Evolutionary conservation across 306 rosid genomes (phyloP).

Genomic region (Mimosa bimucronata): DNA sequence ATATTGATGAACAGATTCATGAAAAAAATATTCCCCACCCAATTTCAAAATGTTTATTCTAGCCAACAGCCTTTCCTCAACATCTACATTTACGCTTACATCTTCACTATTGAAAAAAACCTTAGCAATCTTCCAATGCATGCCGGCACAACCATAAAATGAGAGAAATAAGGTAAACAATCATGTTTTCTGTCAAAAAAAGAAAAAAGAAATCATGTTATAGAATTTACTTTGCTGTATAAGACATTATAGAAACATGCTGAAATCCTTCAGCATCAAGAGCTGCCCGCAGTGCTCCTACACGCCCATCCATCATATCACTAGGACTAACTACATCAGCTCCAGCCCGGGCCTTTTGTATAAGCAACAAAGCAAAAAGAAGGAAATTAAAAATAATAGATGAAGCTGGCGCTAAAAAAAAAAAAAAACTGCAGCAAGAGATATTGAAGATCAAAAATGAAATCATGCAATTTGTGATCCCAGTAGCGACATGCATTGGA

Average conservation of each 20-base stretch:
- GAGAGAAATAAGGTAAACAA: conserved; percentile 18
- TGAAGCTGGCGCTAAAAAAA: not conserved
- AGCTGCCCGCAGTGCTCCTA: conserved; percentile 88
- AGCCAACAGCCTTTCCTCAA: conserved; percentile 9
- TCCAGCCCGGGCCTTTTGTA: conserved; percentile 86
- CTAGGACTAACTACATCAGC: conserved; percentile 98
- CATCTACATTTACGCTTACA: conserved; percentile 20
- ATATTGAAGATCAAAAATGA: conserved; percentile 27
- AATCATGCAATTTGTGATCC: conserved; percentile 20
- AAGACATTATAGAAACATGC: conserved; percentile 93
- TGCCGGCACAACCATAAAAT: conserved; percentile 25
- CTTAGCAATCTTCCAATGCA: conserved; percentile 28
- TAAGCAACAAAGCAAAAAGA: conserved; percentile 18
- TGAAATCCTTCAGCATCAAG: conserved; percentile 97
- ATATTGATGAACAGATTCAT: conserved; percentile 6
- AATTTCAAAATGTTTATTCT: not conserved
- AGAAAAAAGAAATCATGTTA: conserved; percentile 7
- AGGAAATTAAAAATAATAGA: not conserved
- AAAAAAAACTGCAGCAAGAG: conserved; percentile 7
- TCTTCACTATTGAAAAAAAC: conserved; percentile 1
- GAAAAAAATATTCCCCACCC: not conserved
- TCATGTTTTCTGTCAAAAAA: not conserved
- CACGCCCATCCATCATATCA: conserved; percentile 99
- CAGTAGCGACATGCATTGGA: not conserved
- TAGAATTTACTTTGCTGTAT: conserved; percentile 80